A percentile compares a stretch with the other conserved stretches of the same genome.
Conservation (phyloP, 306 rosid genomes). For the Fragaria ananassa region DNA sequence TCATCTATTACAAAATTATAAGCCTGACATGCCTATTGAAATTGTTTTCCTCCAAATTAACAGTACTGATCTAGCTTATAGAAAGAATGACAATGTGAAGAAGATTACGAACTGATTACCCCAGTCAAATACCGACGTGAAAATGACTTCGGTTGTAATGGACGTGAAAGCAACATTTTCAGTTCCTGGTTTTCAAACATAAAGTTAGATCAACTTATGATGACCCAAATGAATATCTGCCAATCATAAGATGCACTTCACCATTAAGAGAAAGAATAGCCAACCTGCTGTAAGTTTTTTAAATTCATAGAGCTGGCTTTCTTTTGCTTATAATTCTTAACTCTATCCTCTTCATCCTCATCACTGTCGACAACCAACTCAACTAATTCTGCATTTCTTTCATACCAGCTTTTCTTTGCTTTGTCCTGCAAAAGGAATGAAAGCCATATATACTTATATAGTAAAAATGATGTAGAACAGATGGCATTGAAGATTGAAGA, state of each 20-base stretch:
- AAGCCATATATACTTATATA: not conserved
- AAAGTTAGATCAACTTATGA: constrained; percentile 11
- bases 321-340: constrained; percentile 53
- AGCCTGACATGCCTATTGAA: not conserved
- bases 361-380: constrained; percentile 55
- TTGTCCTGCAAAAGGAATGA: constrained; percentile 52
- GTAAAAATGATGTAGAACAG: too few species aligned
- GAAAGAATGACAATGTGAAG: not conserved
- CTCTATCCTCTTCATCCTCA: constrained; percentile 87
- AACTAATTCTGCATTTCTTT: constrained; percentile 70
- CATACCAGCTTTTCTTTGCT: constrained; percentile 76
- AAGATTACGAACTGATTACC: constrained; percentile 40
- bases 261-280: not conserved
- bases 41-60: not conserved
- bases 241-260: constrained; percentile 8
- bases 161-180: constrained; percentile 60
- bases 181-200: constrained; percentile 61
- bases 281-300: constrained; percentile 73
- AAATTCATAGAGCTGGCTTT: constrained; percentile 59
- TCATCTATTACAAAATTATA: not conserved
- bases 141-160: constrained; percentile 77
- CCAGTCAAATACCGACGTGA: constrained; percentile 88
- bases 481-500: too few species aligned
- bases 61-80: not conserved
- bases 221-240: not conserved